Base-by-base conservation (phyloP, 148 eudicot species). In the Dysphania ambrosioides region DNA sequence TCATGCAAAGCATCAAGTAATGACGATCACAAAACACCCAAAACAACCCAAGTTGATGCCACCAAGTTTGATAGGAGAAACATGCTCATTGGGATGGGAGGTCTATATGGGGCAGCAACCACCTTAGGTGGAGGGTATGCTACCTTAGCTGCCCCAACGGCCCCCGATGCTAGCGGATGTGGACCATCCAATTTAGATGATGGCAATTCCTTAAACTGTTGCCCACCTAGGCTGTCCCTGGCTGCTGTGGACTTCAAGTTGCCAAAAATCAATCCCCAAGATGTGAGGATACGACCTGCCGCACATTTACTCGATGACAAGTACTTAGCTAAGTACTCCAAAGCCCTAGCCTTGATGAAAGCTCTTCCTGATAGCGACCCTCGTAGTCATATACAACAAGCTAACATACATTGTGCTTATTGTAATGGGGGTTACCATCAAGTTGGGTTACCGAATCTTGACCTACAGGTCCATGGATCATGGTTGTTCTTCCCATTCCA, bases 401-500 rank as follows among this genome's bases (percentile, higher is more conserved):
- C 95, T 6, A 78, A 88, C 23, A 84, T 91, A 62, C 98, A 93
- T 80, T 93, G 98, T 49, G 97, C 97, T 27, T 93, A 93, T 66
- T 91, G 97, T 70, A 85, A 91, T 36, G 97, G 98, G 8, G 95
- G 93, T 19, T 87, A 93, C 75, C 81, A 81, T 44, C 98, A 93
- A 86, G 83, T 80, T 13, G 97, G 97, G 57, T 87, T 91, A 8
- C 87, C 91, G 0, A 57, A 89, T 53, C 67, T 84, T 5, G 95
- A 86, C 4, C 74, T 94, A 27, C 97, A 94, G 81, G 93, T 91
- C 24, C 98, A 94, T 66, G 69, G 66, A 65, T 91, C 96, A 0
- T 91, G 98, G 97, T 85, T 89, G 8, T 94, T 94, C 65, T 88
- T 91, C 60, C 97, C 98, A 0, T 94, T 89, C 68, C 98, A 94